These are phyloP conservation scores for Ophiosphaerella korrae DNA, from an alignment of 2,329 filamentous ascomycete genomes.

Conservation along the genomic window DNA sequence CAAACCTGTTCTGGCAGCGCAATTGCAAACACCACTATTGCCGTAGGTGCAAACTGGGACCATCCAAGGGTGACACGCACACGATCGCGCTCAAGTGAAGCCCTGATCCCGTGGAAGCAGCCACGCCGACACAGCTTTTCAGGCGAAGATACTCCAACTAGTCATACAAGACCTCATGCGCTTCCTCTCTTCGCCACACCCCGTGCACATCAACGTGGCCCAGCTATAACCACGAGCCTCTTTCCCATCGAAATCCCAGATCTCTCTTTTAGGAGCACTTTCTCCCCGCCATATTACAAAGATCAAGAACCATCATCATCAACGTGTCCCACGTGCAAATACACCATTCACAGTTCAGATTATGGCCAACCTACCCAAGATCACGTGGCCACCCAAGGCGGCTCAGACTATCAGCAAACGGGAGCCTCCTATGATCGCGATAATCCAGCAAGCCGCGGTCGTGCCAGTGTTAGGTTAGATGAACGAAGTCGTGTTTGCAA, in stretches of 20 bases:
- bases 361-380: constrained; percentile 27
- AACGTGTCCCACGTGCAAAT: constrained; percentile 25
- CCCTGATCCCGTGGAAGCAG: constrained; percentile 4
- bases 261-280: constrained; percentile 11
- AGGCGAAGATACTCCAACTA: background rate
- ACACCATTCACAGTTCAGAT: constrained; percentile 22
- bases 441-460: constrained; percentile 16
- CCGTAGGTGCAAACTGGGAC: constrained; percentile 1
- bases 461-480: constrained; percentile 14
- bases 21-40: background rate
- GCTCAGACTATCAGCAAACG: constrained; percentile 17
- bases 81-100: constrained; percentile 4
- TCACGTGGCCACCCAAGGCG: constrained; percentile 20
- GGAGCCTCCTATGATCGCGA: constrained; percentile 23
- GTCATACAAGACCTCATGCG: background rate
- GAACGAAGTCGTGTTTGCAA: constrained; percentile 22
- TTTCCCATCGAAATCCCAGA: constrained; percentile 1
- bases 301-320: background rate
- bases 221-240: background rate
- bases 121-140: constrained; percentile 7
- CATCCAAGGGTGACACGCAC: constrained; percentile 2
- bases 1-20: constrained; percentile 1
- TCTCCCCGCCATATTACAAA: constrained; percentile 3
- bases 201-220: constrained; percentile 2
- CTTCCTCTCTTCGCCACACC: constrained; percentile 2